phyloP scores from a whole-genome alignment of 257 asterid genomes.

The Ilex asprella region DNA sequence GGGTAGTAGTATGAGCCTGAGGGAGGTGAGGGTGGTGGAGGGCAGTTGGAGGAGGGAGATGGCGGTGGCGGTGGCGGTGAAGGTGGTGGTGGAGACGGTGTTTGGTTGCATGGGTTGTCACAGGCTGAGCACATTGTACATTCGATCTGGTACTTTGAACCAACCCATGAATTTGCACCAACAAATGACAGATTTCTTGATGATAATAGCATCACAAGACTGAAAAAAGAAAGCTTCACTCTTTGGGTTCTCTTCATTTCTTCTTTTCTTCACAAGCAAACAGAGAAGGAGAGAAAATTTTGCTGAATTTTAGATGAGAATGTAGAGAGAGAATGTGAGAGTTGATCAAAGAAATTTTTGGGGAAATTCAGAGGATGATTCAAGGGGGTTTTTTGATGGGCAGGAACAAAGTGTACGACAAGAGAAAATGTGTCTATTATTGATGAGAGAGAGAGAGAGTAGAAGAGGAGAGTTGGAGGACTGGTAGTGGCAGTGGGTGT shows the following conservation, averaged over 20 bases:
- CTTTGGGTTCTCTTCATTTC: not conserved
- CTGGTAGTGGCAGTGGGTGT: not conserved
- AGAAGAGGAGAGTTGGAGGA: not conserved
- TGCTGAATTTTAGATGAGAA: too few species aligned
- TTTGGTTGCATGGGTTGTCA: not conserved
- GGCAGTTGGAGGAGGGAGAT: constrained; percentile 30
- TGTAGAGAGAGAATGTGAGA: too few species aligned
- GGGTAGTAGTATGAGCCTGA: constrained; percentile 20
- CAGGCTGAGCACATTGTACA: not conserved
- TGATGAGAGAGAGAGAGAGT: not conserved
- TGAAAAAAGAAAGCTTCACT: not conserved
- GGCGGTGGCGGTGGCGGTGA: not conserved
- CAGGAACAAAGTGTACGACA: too few species aligned
- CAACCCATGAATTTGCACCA: not conserved
- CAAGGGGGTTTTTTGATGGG: too few species aligned
- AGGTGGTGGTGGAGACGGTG: not conserved
- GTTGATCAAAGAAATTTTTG: too few species aligned
- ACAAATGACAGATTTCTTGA: not conserved
- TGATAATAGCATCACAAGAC: not conserved
- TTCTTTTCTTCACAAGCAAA: too few species aligned
- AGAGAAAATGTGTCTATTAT: not conserved
- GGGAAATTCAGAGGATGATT: too few species aligned
- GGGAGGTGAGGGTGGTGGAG: constrained; percentile 13
- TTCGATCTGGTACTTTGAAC: constrained; percentile 1
- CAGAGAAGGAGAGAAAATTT: not conserved